These are phyloP conservation scores for Powellomyces hirtus DNA, from an alignment of 192 early-diverging fungal genomes.

Conservation along the genomic window DNA sequence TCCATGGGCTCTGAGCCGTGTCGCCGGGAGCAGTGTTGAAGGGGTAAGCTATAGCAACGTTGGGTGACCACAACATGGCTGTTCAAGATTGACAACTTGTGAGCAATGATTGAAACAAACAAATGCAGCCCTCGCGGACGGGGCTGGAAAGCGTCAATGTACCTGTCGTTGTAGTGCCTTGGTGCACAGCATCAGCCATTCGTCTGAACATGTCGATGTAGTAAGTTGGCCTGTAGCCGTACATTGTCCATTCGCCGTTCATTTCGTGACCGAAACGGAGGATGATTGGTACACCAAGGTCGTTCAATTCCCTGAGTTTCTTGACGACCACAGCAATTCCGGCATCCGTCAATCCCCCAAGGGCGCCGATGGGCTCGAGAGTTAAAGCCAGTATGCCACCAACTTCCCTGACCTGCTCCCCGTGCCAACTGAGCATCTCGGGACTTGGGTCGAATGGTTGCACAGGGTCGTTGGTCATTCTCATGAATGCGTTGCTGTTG, in stretches of 20 bases:
- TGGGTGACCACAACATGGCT: slow-evolving; percentile 53
- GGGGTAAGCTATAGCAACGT: slow-evolving; percentile 44
- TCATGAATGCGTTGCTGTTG: no score
- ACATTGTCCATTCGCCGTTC: slow-evolving; percentile 42
- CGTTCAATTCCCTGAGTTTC: slow-evolving; percentile 23
- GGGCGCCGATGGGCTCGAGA: slow-evolving; percentile 16
- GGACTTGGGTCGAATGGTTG: neutral
- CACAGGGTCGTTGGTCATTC: slow-evolving; percentile 14
- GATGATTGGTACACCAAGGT: slow-evolving; percentile 37
- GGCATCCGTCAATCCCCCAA: slow-evolving; percentile 15
- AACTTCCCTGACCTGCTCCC: slow-evolving; percentile 18
- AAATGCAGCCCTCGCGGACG: no score
- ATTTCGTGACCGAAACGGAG: slow-evolving; percentile 50
- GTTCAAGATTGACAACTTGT: neutral
- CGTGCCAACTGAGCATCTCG: slow-evolving; percentile 38
- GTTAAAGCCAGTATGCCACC: slow-evolving; percentile 40
- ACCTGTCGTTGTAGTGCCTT: slow-evolving; percentile 44
- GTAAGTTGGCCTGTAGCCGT: slow-evolving; percentile 29
- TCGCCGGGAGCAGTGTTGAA: slow-evolving; percentile 11
- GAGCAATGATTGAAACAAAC: no score
- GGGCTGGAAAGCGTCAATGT: no score
- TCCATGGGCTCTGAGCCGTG: no score
- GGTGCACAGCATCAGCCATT: slow-evolving; percentile 31
- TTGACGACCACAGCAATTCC: slow-evolving; percentile 23
- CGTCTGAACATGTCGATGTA: slow-evolving; percentile 27